Conservation (phyloP, 1,139 yeast genomes). For the Pichia sorboxylosa region DNA sequence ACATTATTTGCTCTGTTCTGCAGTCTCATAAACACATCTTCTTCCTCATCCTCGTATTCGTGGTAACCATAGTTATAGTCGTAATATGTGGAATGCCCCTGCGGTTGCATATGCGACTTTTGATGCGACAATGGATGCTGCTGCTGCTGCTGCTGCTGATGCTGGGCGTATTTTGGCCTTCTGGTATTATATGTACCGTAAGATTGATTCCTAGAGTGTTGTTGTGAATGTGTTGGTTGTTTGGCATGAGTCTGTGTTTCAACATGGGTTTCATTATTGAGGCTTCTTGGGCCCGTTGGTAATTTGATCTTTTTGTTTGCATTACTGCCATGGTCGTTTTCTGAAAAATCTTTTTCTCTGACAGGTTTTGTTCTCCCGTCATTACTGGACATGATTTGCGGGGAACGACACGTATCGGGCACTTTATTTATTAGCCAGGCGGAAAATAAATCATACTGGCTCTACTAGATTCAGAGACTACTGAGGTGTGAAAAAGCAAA, state of each 20-base stretch:
- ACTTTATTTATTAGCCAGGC: too few relatives aligned
- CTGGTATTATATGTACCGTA: neutral
- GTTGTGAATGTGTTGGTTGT: neutral
- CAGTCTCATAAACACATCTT: constrained; percentile 8
- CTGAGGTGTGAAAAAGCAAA: too few relatives aligned
- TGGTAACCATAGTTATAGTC: neutral
- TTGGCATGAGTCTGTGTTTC: neutral
- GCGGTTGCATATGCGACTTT: neutral
- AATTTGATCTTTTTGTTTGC: constrained; percentile 3
- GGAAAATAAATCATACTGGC: too few relatives aligned
- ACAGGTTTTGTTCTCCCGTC: neutral
- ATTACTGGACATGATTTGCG: too few relatives aligned
- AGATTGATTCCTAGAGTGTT: neutral
- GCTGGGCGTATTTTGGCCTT: neutral
- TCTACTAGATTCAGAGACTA: too few relatives aligned
- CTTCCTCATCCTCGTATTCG: constrained; percentile 7
- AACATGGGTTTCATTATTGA: neutral
- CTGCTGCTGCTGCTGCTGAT: neutral
- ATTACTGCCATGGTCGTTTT: neutral
- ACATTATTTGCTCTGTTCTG: constrained; percentile 2
- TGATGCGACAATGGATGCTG: too few relatives aligned
- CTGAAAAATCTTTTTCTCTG: neutral
- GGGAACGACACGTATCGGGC: too few relatives aligned
- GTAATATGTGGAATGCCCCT: neutral
- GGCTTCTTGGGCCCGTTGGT: constrained; percentile 15